Evolutionary conservation across 495 filamentous ascomycete genomes (phyloP), one percentile per base, ranked within the genome.

Genomic region (Neurospora sp.): DNA sequence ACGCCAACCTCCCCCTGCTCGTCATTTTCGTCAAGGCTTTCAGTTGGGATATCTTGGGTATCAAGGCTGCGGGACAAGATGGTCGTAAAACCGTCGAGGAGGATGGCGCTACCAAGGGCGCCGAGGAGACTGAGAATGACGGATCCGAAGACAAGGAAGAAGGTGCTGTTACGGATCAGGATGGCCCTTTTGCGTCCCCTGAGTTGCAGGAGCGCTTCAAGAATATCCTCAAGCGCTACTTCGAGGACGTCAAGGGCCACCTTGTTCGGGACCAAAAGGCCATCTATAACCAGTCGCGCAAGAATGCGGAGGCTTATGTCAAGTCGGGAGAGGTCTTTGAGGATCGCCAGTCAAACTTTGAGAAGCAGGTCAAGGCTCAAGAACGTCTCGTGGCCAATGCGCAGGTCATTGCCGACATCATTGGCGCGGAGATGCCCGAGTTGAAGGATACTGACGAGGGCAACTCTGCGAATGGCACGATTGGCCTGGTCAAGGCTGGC

Each of bases 281-380:
- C 8, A 90, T 98, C 42, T 86, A 88, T 73, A 86, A 85, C 35
- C 96, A 99, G 82, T 92, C 91, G 69, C 92, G 93, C 73, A 94
- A 95, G 70, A 98, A 99, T 84, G 94, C 96, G 3, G 96, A 99
- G 80, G 96, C 95, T 7, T 99, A 99, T 79, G 93, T 99, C 76
- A 97, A 97, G 79, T 98, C 96, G 54, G 96, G 96, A 16, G 96
- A 99, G 78, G 95, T 99, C 60, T 99, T 99, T 76, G 96, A 99
- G 79, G 96, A 99, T 78, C 93, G 96, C 20, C 96, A 99, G 79
- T 88, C 94, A 39, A 98, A 94, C 77, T 97, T 96, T 75, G 96
- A 99, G 80, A 97, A 93, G 82, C 90, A 93, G 79, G 83, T 93
- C 10, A 98, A 97, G 83, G 88, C 92, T 5, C 92, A 98, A 76